phyloP scores from a whole-genome alignment of 441 rosid species.

The Oxalis stricta region DNA sequence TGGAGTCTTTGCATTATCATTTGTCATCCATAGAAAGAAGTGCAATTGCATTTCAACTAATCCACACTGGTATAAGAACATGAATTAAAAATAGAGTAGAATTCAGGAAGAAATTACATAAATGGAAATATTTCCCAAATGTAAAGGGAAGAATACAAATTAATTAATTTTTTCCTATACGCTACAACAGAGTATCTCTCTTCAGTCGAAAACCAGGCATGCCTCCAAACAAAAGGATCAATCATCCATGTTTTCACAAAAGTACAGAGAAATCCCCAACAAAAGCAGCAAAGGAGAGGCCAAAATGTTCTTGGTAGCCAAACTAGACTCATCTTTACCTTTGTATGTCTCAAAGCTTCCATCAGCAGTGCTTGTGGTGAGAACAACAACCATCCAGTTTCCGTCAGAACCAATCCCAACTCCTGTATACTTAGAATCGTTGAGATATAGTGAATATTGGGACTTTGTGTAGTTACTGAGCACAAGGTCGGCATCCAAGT shows the following conservation, averaged over 20 bases:
- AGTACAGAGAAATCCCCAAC: slow-evolving; percentile 18
- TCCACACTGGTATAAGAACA: no score
- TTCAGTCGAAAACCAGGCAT: no score
- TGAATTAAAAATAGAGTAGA: no score
- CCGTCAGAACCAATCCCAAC: slow-evolving; percentile 67
- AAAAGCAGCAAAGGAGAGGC: slow-evolving; percentile 17
- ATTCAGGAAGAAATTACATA: no score
- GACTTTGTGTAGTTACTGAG: slow-evolving; percentile 65
- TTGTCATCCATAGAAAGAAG: no score
- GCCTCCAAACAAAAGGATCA: not conserved
- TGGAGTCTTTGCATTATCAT: no score
- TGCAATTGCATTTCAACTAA: no score
- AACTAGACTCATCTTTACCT: slow-evolving; percentile 13
- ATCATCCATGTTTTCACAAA: slow-evolving; percentile 12
- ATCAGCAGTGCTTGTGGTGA: slow-evolving; percentile 54
- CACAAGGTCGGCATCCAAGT: slow-evolving; percentile 41
- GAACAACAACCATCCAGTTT: slow-evolving; percentile 74
- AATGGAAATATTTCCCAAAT: no score
- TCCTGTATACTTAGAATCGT: slow-evolving; percentile 59
- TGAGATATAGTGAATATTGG: slow-evolving; percentile 40
- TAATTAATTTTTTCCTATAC: no score
- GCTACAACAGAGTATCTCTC: no score
- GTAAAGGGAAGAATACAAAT: no score
- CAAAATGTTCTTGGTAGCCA: slow-evolving; percentile 13
- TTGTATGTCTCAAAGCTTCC: slow-evolving; percentile 41